Base-by-base conservation (phyloP, 2,329 filamentous ascomycete species). In the Trichoderma breve region DNA sequence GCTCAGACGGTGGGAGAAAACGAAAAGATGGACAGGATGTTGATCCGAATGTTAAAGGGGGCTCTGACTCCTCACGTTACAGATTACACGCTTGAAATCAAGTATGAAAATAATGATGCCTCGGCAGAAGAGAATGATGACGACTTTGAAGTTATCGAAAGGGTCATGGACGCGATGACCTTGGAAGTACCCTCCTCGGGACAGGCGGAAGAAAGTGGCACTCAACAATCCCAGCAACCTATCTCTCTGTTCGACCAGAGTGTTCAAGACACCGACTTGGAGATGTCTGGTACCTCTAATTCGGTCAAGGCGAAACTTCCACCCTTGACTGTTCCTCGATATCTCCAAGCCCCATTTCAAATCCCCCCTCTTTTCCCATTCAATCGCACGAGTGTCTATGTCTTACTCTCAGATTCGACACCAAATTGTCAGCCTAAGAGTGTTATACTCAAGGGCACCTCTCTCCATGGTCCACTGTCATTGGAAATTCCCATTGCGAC, bases 11-110 rank as follows among this genome's bases (percentile, higher is more conserved):
- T 93, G 0, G 84, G 83, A 1, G 81, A 88, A 7, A 82, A 86
- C 1, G 92, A 94, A 78, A 89, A 90, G 76, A 88, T 93, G 80
- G 89, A 92, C 75, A 87, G 82, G 74, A 92, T 92, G 77, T 86
- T 93, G 1, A 85, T 94, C 3, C 86, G 92, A 3, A 94, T 94
- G 92, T 83, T 94, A 71, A 93, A 92, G 77, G 91, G 88, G 0
- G 89, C 91, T 0, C 80, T 94, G 24, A 89, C 87, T 2, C 90
- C 91, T 0, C 91, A 93, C 73, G 83, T 92, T 58, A 85, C 81
- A 18, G 86, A 93, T 76, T 92, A 90, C 76, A 85, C 83, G 0
- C 81, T 93, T 1, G 88, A 91, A 76, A 81, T 93, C 73, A 87
- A 89, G 69, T 93, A 92, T 74, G 73, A 26, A 1, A 30, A 9